Conservation (phyloP, 2,329 filamentous ascomycete genomes). For the Ophiocordyceps camponoti-rufipedis region DNA sequence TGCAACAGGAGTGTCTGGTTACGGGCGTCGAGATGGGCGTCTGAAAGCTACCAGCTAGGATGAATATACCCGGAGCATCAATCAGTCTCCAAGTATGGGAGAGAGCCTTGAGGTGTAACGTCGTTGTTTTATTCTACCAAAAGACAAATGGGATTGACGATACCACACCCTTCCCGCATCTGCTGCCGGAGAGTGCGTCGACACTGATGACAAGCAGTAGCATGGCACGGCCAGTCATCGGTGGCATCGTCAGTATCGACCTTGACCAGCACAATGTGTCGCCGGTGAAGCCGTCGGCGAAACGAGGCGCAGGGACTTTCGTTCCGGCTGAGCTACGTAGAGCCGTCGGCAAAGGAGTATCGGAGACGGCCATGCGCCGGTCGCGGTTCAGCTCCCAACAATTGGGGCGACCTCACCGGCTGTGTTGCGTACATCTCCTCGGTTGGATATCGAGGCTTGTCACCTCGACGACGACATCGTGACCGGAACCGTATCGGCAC, state of each 20-base stretch:
- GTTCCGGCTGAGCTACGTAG: conserved; percentile 10
- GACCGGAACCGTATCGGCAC: conserved; percentile 18
- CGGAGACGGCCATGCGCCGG: conserved; percentile 18
- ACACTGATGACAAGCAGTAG: neutral
- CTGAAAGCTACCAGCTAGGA: too few species aligned
- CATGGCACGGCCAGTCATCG: conserved; percentile 8
- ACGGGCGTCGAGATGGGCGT: too few species aligned
- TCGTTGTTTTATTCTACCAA: too few species aligned
- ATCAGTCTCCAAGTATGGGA: too few species aligned
- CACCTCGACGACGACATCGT: conserved; percentile 19
- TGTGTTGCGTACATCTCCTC: conserved; percentile 15
- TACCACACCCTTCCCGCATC: too few species aligned
- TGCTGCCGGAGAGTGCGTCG: too few species aligned
- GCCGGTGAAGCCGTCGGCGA: conserved; percentile 9
- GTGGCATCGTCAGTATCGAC: conserved; percentile 18
- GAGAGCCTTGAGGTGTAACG: too few species aligned
- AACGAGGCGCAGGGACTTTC: conserved; percentile 16
- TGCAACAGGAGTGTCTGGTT: too few species aligned
- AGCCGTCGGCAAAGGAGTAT: conserved; percentile 18
- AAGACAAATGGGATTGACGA: too few species aligned
- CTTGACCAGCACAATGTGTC: conserved; percentile 18
- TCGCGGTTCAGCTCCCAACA: conserved; percentile 17
- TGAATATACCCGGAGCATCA: too few species aligned
- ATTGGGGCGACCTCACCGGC: conserved; percentile 15
- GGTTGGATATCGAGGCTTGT: conserved; percentile 12